These are phyloP conservation scores for Phycomyces blakesleeanus DNA, from an alignment of 192 early-diverging fungal genomes.

Conservation along the genomic window DNA sequence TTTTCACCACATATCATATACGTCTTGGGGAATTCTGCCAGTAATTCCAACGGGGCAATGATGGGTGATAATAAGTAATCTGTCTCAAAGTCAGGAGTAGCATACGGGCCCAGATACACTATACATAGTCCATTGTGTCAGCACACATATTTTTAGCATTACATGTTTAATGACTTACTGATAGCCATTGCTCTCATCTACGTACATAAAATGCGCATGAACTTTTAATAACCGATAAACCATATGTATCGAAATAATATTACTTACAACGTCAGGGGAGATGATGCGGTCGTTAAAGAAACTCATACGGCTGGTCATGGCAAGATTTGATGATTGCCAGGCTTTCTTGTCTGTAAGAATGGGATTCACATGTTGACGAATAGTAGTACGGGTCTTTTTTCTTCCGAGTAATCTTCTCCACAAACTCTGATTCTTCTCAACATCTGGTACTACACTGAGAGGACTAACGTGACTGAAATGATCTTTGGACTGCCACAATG, in stretches of 20 bases:
- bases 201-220: background rate
- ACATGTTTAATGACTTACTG: slow-evolving; percentile 28
- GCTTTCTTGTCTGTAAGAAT: slow-evolving; percentile 13
- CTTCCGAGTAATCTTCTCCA: slow-evolving; percentile 31
- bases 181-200: slow-evolving; percentile 61
- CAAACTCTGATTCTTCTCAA: slow-evolving; percentile 31
- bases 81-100: slow-evolving; percentile 67
- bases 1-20: slow-evolving; percentile 93
- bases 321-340: slow-evolving; percentile 49
- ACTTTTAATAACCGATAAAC: background rate
- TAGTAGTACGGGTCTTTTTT: slow-evolving; percentile 10
- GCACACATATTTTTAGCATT: background rate
- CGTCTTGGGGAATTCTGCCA: slow-evolving; percentile 87
- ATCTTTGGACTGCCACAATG: slow-evolving; percentile 48
- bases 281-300: slow-evolving; percentile 89
- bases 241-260: background rate
- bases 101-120: slow-evolving; percentile 84
- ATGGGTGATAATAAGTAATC: slow-evolving; percentile 87
- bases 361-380: slow-evolving; percentile 6
- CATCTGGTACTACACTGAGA: slow-evolving; percentile 48
- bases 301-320: slow-evolving; percentile 71
- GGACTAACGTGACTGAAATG: slow-evolving; percentile 68
- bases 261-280: slow-evolving; percentile 65
- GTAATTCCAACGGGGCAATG: slow-evolving; percentile 76
- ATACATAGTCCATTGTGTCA: slow-evolving; percentile 32